phyloP scores from a whole-genome alignment of 2,329 filamentous ascomycete genomes.

The Penicillium griseofulvum region DNA sequence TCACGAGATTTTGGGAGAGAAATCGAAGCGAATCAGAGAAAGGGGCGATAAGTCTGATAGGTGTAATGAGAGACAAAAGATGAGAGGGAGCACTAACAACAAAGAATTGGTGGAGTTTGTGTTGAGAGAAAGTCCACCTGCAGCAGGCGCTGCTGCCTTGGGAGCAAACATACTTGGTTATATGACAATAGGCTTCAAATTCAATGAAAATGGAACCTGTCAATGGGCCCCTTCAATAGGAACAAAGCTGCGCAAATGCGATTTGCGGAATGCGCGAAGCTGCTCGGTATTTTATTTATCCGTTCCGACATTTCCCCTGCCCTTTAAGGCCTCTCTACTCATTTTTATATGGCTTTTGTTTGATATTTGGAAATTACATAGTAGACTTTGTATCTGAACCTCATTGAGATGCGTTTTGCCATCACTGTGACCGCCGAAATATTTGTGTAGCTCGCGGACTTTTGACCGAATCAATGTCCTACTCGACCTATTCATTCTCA shows the following conservation, averaged over 20 bases:
- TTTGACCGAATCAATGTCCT: neutral
- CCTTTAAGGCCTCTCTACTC: neutral
- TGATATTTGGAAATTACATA: slow-evolving; percentile 3
- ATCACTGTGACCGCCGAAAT: neutral
- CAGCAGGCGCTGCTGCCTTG: slow-evolving; percentile 34
- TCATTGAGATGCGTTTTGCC: neutral
- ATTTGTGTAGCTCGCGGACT: neutral
- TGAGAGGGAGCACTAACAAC: slow-evolving; percentile 41
- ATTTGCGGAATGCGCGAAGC: slow-evolving; percentile 19
- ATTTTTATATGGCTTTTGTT: neutral
- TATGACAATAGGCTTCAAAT: slow-evolving; percentile 7
- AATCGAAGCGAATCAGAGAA: slow-evolving; percentile 3
- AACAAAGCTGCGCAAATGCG: slow-evolving; percentile 7
- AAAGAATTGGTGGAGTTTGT: slow-evolving; percentile 50
- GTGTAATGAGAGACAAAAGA: neutral
- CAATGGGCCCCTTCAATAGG: neutral
- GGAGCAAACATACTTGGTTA: slow-evolving; percentile 34
- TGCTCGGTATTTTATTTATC: slow-evolving; percentile 16
- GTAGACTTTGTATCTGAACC: neutral
- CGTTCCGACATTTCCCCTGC: slow-evolving; percentile 3
- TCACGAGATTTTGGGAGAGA: neutral
- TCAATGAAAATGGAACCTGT: slow-evolving; percentile 10
- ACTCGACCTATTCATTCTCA: neutral
- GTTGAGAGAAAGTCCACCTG: slow-evolving; percentile 52
- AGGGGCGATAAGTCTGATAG: slow-evolving; percentile 6